Base-by-base conservation (phyloP, 139 green algal genomes). In the Volvox reticuliferus region DNA sequence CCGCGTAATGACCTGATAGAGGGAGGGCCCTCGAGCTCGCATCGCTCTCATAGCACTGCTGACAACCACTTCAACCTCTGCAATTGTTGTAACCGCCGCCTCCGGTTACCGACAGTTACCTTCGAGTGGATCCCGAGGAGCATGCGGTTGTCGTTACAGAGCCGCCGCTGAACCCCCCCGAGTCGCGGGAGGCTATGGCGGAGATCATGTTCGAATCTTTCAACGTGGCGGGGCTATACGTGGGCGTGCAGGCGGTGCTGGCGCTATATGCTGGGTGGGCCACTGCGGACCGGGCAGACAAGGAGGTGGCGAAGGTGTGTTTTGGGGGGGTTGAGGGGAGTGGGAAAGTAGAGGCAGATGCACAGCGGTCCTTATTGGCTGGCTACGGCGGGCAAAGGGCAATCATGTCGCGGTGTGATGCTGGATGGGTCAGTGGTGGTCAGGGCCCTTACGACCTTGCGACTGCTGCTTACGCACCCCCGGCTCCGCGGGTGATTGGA, bases 191-290 rank as follows among this genome's bases (percentile, higher is more conserved):
- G 80, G 91, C 93, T 28, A 94, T 94, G 1, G 97, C 97, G 0
- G 97, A 99, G 89, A 95, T 99, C 88, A 97, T 98, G 94, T 98
- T 98, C 88, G 97, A 98, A 91, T 97, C 94, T 1, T 98, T 98
- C 92, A 96, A 96, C 82, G 97, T 97, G 69, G 90, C 94, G 2
- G 97, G 94, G 20, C 89, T 98, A 77, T 95, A 97, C 93, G 97
- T 98, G 35, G 97, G 94, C 14, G 32, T 82, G 69, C 93, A 95
- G 80, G 94, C 94, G 14, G 91, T 95, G 82, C 89, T 97, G 77
- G 93, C 94, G 0, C 88, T 96, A 79, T 96, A 97, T 36, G 93
- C 93, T 24, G 81, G 68, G 28, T 86, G 87, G 76, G 87, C 76
- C 33, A 26, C 19, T 0, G 87, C 87, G 0, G 87, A 71, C 24